Evolutionary conservation across 1,284 basidiomycete species (phyloP), one percentile per base, ranked within the genome.

Genomic region (Trichosporon coremiiforme): DNA sequence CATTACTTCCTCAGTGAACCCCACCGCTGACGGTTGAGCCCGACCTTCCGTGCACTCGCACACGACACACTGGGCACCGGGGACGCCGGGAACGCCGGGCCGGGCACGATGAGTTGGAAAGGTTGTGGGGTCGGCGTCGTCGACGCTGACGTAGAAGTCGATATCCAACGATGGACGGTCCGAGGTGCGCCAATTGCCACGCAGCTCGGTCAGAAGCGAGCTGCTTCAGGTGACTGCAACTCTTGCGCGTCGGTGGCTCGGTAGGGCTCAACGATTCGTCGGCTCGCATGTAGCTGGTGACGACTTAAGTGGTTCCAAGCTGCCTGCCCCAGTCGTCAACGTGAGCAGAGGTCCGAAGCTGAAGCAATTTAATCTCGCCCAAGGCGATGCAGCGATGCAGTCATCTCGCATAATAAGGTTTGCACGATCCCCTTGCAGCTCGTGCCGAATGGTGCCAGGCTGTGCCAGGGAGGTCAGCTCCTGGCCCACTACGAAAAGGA

Each of bases 351-450:
- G 22, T 25, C 13, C 22, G 12, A 33, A 33, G 55, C 55, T 60
- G 55, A 33, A 60, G 55, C 55, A 60, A 60, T 60, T 60, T 29
- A 60, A 33, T 60, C 29, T 13, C 13, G 13, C 55, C 3, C 55
- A 60, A 60, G 55, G 55, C 55, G 55, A 60, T 60, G 55, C 55
- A 60, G 55, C 17, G 50, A 53, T 53, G 50, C 50, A 53, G 50
- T 53, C 50, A 60, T 60, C 4, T 25, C 9, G 25, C 17, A 7
- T 7, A 25, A 10, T 53, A 53, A 53, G 50, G 50, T 53, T 53
- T 53, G 50, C 50, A 17, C 20, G 8, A 25, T 7, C 20, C 50
- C 50, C 22, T 25, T 25, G n/a, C 25, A 10, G 9, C 20, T 53
- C 22, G 50, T 53, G 20, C 9, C 20, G 50, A 53, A 7, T 17